Percentiles rank a stretch among this genome's conserved stretches.
phyloP scores from a whole-genome alignment of 768 basidiomycete genomes.

The Termitomyces sp. region DNA sequence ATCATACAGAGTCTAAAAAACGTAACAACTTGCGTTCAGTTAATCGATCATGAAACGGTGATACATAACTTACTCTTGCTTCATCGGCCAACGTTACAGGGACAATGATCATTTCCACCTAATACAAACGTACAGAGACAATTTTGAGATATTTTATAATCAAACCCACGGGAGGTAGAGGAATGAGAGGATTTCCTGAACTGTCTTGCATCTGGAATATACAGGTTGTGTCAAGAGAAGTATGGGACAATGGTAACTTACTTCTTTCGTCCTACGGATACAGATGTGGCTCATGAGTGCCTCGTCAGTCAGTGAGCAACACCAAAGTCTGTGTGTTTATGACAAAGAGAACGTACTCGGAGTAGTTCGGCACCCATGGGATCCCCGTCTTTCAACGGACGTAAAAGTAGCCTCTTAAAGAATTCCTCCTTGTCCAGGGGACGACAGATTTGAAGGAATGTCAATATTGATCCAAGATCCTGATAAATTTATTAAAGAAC shows the following conservation, averaged over 20 bases:
- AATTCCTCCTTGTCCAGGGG: slow-evolving; percentile 82
- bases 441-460: slow-evolving; percentile 79
- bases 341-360: slow-evolving; percentile 39
- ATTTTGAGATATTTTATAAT: not conserved
- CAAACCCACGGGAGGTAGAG: slow-evolving; percentile 58
- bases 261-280: slow-evolving; percentile 82
- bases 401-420: slow-evolving; percentile 72
- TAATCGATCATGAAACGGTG: too few relatives aligned
- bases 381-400: slow-evolving; percentile 70
- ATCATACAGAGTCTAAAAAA: slow-evolving; percentile 49
- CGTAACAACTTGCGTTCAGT: slow-evolving; percentile 19
- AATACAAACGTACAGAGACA: not conserved
- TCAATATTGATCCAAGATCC: slow-evolving; percentile 85
- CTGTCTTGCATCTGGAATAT: slow-evolving; percentile 72
- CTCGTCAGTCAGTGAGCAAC: slow-evolving; percentile 26
- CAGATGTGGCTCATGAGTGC: slow-evolving; percentile 74
- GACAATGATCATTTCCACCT: slow-evolving; percentile 77
- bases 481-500: slow-evolving; percentile 18
- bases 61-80: slow-evolving; percentile 46
- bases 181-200: slow-evolving; percentile 64
- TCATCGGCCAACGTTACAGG: slow-evolving; percentile 60
- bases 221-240: not conserved
- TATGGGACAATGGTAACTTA: slow-evolving; percentile 13
- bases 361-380: slow-evolving; percentile 65
- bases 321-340: slow-evolving; percentile 6